These are phyloP conservation scores for Stagonosporopsis vannaccii DNA, from an alignment of 2,329 filamentous ascomycete species.

Conservation along the genomic window DNA sequence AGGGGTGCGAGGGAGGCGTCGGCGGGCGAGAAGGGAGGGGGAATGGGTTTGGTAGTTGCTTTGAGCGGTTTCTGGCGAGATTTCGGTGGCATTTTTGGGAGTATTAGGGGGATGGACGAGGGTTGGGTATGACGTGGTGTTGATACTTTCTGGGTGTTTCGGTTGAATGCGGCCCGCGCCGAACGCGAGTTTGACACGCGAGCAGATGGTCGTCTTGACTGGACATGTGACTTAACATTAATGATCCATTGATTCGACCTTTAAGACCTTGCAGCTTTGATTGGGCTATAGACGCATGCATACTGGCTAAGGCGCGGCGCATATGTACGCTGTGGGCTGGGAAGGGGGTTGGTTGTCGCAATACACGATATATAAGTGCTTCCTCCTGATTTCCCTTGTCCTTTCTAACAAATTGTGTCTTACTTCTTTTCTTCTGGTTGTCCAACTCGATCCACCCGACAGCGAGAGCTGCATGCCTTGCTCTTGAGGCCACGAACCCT, in stretches of 20 bases:
- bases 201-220: neutral
- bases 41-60: constrained; percentile 17
- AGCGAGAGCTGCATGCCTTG: neutral
- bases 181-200: constrained; percentile 11
- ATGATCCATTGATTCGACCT: neutral
- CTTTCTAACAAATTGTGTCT: neutral
- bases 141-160: constrained; percentile 9
- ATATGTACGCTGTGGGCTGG: constrained; percentile 1
- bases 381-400: neutral
- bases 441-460: neutral
- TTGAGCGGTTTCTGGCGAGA: constrained; percentile 27
- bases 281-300: neutral
- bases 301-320: neutral
- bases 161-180: constrained; percentile 12
- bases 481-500: neutral
- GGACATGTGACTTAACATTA: neutral
- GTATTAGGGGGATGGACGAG: neutral
- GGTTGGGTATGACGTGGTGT: constrained; percentile 16
- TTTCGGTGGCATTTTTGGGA: constrained; percentile 30
- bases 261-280: neutral
- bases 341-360: constrained; percentile 4
- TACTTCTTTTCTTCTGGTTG: neutral
- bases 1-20: constrained; percentile 71
- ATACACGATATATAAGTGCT: constrained; percentile 1
- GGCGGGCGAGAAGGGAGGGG: constrained; percentile 51